Evolutionary conservation across 2,329 filamentous ascomycete species (phyloP).

Genomic region (Ophiosphaerella narmari): DNA sequence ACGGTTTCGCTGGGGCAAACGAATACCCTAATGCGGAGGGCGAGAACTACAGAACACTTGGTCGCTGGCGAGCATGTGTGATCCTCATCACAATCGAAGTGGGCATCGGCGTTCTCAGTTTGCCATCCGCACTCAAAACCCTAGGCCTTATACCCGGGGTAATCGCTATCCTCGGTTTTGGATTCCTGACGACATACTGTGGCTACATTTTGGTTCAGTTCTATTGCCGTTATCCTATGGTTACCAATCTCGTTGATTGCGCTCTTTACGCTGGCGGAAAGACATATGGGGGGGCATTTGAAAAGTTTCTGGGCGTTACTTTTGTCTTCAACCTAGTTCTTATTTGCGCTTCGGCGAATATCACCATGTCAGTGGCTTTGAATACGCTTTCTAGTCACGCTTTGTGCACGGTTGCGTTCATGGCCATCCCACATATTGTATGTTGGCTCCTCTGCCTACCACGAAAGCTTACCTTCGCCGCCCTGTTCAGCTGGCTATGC

Average conservation of each 20-base stretch:
- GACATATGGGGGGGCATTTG: conserved; percentile 20
- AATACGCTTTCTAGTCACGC: conserved; percentile 65
- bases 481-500: conserved; percentile 63
- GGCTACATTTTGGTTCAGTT: conserved; percentile 34
- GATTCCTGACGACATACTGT: conserved; percentile 31
- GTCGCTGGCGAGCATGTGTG: conserved; percentile 35
- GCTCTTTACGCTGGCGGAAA: conserved; percentile 29
- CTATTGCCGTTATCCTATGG: conserved; percentile 32
- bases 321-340: conserved; percentile 34
- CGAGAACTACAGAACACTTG: conserved; percentile 33
- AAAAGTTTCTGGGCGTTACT: conserved; percentile 27
- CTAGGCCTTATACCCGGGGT: conserved; percentile 38
- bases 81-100: conserved; percentile 39
- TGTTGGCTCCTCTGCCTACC: conserved; percentile 65
- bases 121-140: conserved; percentile 33
- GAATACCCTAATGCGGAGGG: conserved; percentile 23
- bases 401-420: conserved; percentile 68
- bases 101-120: conserved; percentile 34
- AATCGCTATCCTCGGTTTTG: conserved; percentile 36
- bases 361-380: conserved; percentile 61
- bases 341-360: conserved; percentile 36
- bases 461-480: conserved; percentile 64
- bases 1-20: conserved; percentile 25
- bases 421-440: conserved; percentile 62
- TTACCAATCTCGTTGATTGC: conserved; percentile 37